A percentile compares a stretch with the other conserved stretches of the same genome.
Evolutionary conservation across 768 basidiomycete species (phyloP).

Genomic region (Serpula lacrymans): DNA sequence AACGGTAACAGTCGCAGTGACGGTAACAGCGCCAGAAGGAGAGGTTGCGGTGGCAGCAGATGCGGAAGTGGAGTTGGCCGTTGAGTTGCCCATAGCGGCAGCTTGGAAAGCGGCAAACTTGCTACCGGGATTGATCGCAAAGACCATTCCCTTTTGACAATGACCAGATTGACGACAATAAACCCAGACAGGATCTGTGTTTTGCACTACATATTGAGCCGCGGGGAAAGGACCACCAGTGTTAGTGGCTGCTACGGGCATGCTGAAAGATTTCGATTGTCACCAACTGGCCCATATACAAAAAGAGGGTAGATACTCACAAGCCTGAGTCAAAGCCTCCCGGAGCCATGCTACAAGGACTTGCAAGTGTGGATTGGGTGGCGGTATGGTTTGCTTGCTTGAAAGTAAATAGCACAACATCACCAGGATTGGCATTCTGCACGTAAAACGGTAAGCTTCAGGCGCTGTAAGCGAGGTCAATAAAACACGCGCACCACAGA

Average conservation of each 20-base stretch:
- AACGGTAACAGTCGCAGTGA: conserved; percentile 38
- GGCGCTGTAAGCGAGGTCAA: too few relatives aligned
- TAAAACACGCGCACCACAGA: conserved; percentile 20
- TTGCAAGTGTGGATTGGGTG: conserved; percentile 51
- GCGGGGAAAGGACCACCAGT: conserved; percentile 42
- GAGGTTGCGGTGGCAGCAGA: conserved; percentile 27
- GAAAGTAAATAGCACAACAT: conserved; percentile 49
- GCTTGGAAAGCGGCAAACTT: conserved; percentile 53
- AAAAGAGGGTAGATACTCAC: conserved; percentile 32
- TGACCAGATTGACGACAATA: conserved; percentile 56
- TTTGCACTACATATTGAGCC: conserved; percentile 39
- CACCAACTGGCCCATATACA: background rate
- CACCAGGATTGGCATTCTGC: conserved; percentile 45
- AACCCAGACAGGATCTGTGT: conserved; percentile 52
- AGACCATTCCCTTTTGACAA: conserved; percentile 63
- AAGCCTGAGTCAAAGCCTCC: conserved; percentile 59
- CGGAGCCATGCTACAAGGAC: conserved; percentile 39
- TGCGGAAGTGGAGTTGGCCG: conserved; percentile 17
- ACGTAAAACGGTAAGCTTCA: background rate
- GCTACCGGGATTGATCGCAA: conserved; percentile 58
- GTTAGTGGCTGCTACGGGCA: conserved; percentile 42
- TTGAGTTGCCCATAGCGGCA: conserved; percentile 38
- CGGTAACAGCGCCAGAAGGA: conserved; percentile 29
- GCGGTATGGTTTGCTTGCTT: conserved; percentile 56
- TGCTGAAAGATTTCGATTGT: conserved; percentile 32